Base-by-base conservation (phyloP, 1,284 basidiomycete species). In the Neonothopanus nambi region DNA sequence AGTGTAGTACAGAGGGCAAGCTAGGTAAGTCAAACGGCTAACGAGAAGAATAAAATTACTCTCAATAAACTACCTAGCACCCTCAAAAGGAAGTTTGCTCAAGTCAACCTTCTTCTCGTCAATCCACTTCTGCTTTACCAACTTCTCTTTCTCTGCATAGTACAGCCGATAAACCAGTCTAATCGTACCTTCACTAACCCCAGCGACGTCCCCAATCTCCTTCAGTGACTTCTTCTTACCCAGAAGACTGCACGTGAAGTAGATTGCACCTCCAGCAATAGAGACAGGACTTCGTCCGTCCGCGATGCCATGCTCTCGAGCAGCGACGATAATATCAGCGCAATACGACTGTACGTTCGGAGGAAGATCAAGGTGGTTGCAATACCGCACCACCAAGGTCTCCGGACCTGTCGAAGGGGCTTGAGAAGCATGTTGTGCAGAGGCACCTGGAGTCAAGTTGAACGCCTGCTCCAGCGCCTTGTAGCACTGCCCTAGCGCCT, bases 181-280 rank as follows among this genome's bases (percentile, higher is more conserved):
- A 69, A 98, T 96, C 47, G 96, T 98, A 49, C 93, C 90, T 66
- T 98, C 95, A 65, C 93, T 95, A n/a, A 98, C 95, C 8, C 93
- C 93, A 0, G 94, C 95, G n/a, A 98, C 91, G n/a, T 79, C 74
- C 59, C 90, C 90, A 65, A 99, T 96, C 63, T 96, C 92, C 70
- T 87, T 87, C 42, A 90, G 82, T 20, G 85, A 80, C 69, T 91
- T 91, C 28, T 76, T 65, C 59, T 85, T 84, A 53, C 87, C 91
- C 61, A 95, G 79, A 42, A 98, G 70, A 61, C 88, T 79, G 63
- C 89, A 91, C 18, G 93, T 92, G 72, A 98, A 97, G 75, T 91
- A 95, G 61, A 98, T 94, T 24, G 94, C 94, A 24, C 95, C 94
- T 39, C 93, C 93, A 7, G 96, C 95, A 61, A 99, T 95, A 15